These are phyloP conservation scores for Gossypium rotundifolium DNA, from an alignment of 345 rosid species.

Conservation along the genomic window DNA sequence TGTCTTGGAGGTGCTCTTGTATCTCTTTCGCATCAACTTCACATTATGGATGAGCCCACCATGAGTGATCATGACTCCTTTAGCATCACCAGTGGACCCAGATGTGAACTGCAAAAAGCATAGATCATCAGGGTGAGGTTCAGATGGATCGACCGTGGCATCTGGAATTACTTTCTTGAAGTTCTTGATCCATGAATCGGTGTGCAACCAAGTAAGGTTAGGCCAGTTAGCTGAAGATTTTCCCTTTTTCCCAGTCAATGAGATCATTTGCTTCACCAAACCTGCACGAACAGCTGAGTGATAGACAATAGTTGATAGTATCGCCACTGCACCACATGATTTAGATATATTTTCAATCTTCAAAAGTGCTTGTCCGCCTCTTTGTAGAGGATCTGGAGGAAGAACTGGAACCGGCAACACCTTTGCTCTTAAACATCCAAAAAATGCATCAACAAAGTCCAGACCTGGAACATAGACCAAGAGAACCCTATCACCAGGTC, in stretches of 20 bases:
- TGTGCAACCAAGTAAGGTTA: slow-evolving; percentile 57
- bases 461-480: slow-evolving; percentile 58
- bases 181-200: slow-evolving; percentile 58
- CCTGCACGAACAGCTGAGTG: slow-evolving; percentile 61
- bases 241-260: slow-evolving; percentile 31
- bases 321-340: slow-evolving; percentile 47
- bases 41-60: slow-evolving; percentile 62
- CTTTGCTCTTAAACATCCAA: slow-evolving; percentile 61
- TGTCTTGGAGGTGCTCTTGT: slow-evolving; percentile 56
- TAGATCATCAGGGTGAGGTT: slow-evolving; percentile 37
- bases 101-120: slow-evolving; percentile 68
- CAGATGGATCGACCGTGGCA: slow-evolving; percentile 14
- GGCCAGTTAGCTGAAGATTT: slow-evolving; percentile 46
- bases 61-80: slow-evolving; percentile 64
- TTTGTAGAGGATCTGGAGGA: slow-evolving; percentile 65
- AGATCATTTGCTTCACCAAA: slow-evolving; percentile 41
- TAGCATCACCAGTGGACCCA: slow-evolving; percentile 70
- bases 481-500: slow-evolving; percentile 55
- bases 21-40: slow-evolving; percentile 49
- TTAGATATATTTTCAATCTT: slow-evolving; percentile 61
- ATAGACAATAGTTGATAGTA: slow-evolving; percentile 48
- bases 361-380: slow-evolving; percentile 67
- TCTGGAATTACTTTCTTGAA: slow-evolving; percentile 20
- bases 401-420: slow-evolving; percentile 64
- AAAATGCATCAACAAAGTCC: slow-evolving; percentile 61